phyloP scores from a whole-genome alignment of 108 stramenopile genomes.

The Nannochloropsis oceanica region DNA sequence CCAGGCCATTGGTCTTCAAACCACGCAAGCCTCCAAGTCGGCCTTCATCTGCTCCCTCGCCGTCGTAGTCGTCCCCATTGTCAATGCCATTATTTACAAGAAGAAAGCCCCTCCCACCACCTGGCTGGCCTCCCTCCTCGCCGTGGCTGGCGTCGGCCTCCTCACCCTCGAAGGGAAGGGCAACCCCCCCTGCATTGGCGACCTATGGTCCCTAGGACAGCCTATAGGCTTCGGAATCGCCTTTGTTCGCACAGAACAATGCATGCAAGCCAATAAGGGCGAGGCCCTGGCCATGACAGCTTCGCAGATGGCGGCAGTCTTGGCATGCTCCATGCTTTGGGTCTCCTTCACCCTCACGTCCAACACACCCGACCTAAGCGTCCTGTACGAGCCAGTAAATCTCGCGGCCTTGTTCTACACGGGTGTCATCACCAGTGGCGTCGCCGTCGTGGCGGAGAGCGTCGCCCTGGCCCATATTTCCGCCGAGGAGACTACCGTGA shows the following conservation, averaged over 20 bases:
- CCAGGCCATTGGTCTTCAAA: constrained; percentile 66
- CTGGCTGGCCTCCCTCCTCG: background rate
- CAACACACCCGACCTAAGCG: background rate
- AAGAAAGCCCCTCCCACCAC: constrained; percentile 14
- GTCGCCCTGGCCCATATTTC: constrained; percentile 59
- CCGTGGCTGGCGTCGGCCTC: background rate
- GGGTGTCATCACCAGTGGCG: constrained; percentile 64
- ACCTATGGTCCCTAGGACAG: constrained; percentile 50
- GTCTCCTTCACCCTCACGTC: constrained; percentile 12
- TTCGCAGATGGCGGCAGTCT: constrained; percentile 61
- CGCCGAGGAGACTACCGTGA: constrained; percentile 72
- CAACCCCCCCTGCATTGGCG: constrained; percentile 32
- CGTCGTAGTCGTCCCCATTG: constrained; percentile 67
- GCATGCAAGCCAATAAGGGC: constrained; percentile 48
- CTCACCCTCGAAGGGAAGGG: background rate
- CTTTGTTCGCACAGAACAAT: constrained; percentile 61
- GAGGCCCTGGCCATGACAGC: constrained; percentile 57
- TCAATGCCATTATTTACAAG: constrained; percentile 52
- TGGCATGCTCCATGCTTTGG: constrained; percentile 38
- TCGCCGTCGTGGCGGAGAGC: constrained; percentile 74
- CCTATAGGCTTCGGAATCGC: constrained; percentile 57
- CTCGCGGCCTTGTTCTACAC: constrained; percentile 58
- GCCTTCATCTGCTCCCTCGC: constrained; percentile 80
- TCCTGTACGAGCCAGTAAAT: constrained; percentile 34
- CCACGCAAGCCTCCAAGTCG: constrained; percentile 57